Conservation (phyloP, 768 basidiomycete genomes). For the Saitozyma sp. region DNA sequence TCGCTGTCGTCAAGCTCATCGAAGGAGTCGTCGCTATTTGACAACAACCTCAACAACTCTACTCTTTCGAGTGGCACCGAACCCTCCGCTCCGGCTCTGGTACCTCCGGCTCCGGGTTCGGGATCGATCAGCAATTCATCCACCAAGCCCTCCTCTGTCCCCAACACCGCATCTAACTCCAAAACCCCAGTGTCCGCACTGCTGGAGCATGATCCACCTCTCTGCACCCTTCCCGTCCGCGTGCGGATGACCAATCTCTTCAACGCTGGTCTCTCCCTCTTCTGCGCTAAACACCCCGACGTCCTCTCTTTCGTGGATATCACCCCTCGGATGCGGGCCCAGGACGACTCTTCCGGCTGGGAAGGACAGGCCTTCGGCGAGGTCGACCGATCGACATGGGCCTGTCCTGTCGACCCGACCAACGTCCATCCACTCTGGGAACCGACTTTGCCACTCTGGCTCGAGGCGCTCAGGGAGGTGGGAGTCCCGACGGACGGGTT, state of each 20-base stretch:
- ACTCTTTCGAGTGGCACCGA: background rate
- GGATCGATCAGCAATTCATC: background rate
- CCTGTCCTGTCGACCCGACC: conserved; percentile 42
- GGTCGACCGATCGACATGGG: conserved; percentile 35
- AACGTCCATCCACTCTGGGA: conserved; percentile 49
- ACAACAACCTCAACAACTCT: conserved; percentile 7
- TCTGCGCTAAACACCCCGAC: conserved; percentile 30
- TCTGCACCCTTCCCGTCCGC: conserved; percentile 37
- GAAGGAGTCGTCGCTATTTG: conserved; percentile 12
- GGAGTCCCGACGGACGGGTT: conserved; percentile 29
- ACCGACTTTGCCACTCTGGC: conserved; percentile 44
- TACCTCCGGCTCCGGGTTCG: conserved; percentile 4
- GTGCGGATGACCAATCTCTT: conserved; percentile 37
- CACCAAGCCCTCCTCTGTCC: background rate
- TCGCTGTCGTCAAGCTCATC: conserved; percentile 20
- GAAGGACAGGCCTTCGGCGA: conserved; percentile 5
- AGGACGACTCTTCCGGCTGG: conserved; percentile 5
- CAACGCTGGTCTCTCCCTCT: conserved; percentile 24
- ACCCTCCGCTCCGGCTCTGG: too few species aligned
- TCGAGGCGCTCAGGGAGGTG: conserved; percentile 23
- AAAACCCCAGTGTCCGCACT: conserved; percentile 26
- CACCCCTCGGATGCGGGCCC: conserved; percentile 17
- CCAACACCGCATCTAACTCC: background rate
- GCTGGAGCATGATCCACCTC: conserved; percentile 31
- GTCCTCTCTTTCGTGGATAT: conserved; percentile 40